A percentile compares a stretch with the other conserved stretches of the same genome.
Evolutionary conservation across 139 green algal species (phyloP).

Genomic region (Auxenochlorella protothecoides): DNA sequence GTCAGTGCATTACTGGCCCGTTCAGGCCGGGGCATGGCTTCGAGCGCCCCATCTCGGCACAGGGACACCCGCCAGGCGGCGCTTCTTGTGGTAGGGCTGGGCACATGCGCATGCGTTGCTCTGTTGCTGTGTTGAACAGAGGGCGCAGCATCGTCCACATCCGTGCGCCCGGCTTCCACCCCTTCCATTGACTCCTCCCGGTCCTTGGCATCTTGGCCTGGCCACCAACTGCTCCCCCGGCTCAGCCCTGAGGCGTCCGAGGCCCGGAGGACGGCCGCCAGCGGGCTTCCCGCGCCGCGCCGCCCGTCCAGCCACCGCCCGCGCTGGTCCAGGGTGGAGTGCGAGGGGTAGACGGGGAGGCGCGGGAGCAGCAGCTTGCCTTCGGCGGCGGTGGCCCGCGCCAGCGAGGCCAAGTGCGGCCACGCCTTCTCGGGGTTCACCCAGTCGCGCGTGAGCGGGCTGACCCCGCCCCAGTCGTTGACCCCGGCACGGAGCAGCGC

Average conservation of each 20-base stretch:
- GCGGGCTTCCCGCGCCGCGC: slow-evolving; percentile 24
- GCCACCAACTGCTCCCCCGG: slow-evolving; percentile 39
- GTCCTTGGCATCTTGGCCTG: slow-evolving; percentile 2
- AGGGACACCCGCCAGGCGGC: no score
- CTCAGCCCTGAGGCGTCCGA: slow-evolving; percentile 35
- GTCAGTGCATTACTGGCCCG: not conserved
- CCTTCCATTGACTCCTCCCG: no score
- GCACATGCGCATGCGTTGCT: no score
- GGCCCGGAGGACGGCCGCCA: slow-evolving; percentile 22
- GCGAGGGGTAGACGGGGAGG: slow-evolving; percentile 59
- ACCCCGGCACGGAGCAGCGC: slow-evolving; percentile 63
- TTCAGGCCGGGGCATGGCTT: no score
- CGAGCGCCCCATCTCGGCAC: no score
- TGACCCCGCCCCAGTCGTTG: slow-evolving; percentile 82
- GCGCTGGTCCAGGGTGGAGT: slow-evolving; percentile 21
- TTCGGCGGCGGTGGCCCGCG: slow-evolving; percentile 35
- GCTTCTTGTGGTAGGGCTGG: no score
- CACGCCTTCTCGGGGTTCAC: slow-evolving; percentile 74
- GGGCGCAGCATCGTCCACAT: no score
- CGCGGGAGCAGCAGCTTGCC: slow-evolving; percentile 65
- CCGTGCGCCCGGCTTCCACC: no score
- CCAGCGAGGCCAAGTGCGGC: slow-evolving; percentile 62
- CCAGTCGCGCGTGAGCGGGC: slow-evolving; percentile 70
- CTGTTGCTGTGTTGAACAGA: no score
- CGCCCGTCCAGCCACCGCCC: slow-evolving; percentile 28